Conservation (phyloP, 306 rosid species). For the Cicer arietinum region DNA sequence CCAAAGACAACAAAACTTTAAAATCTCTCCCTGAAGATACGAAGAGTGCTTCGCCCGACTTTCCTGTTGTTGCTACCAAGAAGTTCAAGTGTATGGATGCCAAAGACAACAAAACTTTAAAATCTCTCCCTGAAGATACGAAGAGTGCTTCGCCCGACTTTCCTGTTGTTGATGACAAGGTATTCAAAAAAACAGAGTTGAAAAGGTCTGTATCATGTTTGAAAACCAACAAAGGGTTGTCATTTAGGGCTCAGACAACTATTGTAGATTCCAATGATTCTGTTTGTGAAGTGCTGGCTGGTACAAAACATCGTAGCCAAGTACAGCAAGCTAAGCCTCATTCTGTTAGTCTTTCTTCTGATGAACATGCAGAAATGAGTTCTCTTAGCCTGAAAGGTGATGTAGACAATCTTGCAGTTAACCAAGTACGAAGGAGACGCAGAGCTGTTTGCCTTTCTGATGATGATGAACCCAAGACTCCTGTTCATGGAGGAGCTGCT, state of each 20-base stretch:
- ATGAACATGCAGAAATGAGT: slow-evolving; percentile 35
- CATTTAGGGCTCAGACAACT: slow-evolving; percentile 50
- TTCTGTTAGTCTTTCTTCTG: slow-evolving; percentile 32
- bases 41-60: no score
- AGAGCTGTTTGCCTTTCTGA: slow-evolving; percentile 51
- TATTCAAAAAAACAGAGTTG: slow-evolving; percentile 50
- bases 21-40: no score
- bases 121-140: slow-evolving; percentile 47
- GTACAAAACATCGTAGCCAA: slow-evolving; percentile 56
- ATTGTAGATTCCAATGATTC: slow-evolving; percentile 52
- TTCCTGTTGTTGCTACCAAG: no score
- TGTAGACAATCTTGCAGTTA: slow-evolving; percentile 2
- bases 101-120: slow-evolving; percentile 47
- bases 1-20: no score
- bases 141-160: slow-evolving; percentile 52
- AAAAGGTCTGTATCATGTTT: slow-evolving; percentile 52
- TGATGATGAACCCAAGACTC: slow-evolving; percentile 39
- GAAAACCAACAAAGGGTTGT: slow-evolving; percentile 60
- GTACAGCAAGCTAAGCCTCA: slow-evolving; percentile 43
- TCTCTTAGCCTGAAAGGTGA: slow-evolving; percentile 38
- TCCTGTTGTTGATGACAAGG: slow-evolving; percentile 39
- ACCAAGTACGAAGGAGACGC: slow-evolving; percentile 34
- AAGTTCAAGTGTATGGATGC: slow-evolving; percentile 58
- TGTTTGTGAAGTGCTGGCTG: slow-evolving; percentile 56
- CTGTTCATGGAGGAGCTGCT: slow-evolving; percentile 57